Evolutionary conservation across 1,139 yeast genomes (phyloP).

Genomic region (Pneumocystis murina): DNA sequence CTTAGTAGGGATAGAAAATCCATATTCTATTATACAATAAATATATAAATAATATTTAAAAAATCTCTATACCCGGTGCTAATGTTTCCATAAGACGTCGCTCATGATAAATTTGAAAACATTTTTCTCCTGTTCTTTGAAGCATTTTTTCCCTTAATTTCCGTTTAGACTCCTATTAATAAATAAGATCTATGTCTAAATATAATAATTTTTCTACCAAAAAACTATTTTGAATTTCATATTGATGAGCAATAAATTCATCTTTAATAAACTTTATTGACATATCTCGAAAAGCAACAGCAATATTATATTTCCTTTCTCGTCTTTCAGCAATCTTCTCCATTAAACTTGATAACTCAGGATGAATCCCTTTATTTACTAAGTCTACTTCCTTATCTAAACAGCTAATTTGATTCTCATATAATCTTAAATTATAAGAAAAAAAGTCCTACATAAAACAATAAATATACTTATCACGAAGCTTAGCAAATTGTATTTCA

Average conservation of each 20-base stretch:
- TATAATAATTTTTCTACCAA: conserved; percentile 32
- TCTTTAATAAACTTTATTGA: conserved; percentile 60
- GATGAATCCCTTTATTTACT: conserved; percentile 83
- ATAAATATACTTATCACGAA: conserved; percentile 42
- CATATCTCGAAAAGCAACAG: conserved; percentile 55
- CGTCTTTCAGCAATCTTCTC: conserved; percentile 57
- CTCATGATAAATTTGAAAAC: conserved; percentile 89
- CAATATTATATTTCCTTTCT: conserved; percentile 52
- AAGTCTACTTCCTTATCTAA: conserved; percentile 71
- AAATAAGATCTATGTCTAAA: neutral
- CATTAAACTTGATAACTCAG: conserved; percentile 54
- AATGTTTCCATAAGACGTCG: conserved; percentile 69
- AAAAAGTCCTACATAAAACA: neutral
- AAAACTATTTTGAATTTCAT: conserved; percentile 74
- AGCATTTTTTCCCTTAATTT: conserved; percentile 56
- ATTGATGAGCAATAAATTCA: conserved; percentile 68
- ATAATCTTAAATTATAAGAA: conserved; percentile 16
- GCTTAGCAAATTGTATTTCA: conserved; percentile 69
- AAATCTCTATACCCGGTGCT: conserved; percentile 18
- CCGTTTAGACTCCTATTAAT: conserved; percentile 24
- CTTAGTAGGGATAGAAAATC: conserved; percentile 23
- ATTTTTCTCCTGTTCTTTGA: conserved; percentile 60
- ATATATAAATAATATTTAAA: neutral
- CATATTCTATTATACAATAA: conserved; percentile 28
- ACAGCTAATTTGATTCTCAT: conserved; percentile 44